A percentile compares a stretch with the other conserved stretches of the same genome.
These are phyloP conservation scores for Umbelopsis vinacea DNA, from an alignment of 192 early-diverging fungal genomes.

Conservation along the genomic window DNA sequence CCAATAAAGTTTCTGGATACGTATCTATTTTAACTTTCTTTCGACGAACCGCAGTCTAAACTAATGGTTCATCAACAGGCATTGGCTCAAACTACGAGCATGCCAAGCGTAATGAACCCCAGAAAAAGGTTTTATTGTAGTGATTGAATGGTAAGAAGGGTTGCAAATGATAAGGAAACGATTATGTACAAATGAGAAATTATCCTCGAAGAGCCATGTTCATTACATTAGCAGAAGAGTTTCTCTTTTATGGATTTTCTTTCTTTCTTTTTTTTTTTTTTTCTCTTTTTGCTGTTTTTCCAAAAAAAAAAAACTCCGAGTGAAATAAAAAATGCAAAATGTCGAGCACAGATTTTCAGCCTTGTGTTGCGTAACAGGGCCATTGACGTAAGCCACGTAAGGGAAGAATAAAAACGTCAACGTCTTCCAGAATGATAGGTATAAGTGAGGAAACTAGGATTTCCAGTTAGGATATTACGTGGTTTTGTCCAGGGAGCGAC, in stretches of 20 bases:
- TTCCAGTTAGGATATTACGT: not conserved
- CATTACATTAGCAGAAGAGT: not conserved
- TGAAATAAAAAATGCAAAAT: not conserved
- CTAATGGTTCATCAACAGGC: too few species aligned
- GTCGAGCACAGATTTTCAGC: not conserved
- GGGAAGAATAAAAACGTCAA: not conserved
- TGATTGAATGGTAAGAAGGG: not conserved
- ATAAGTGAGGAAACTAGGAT: not conserved
- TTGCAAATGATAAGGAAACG: not conserved
- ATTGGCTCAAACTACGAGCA: too few species aligned
- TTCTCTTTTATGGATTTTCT: not conserved
- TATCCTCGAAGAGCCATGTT: not conserved
- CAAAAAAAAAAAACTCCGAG: not conserved
- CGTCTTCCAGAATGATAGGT: not conserved
- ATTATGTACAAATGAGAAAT: constrained; percentile 9
- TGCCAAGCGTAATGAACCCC: too few species aligned
- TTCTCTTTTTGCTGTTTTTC: not conserved
- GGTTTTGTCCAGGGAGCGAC: not conserved
- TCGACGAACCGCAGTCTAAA: too few species aligned
- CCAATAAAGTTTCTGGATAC: too few species aligned
- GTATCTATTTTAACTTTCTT: too few species aligned
- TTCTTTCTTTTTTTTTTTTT: not conserved
- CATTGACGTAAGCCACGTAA: not conserved
- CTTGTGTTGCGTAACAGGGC: not conserved
- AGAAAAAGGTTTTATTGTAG: not conserved